Conservation (phyloP, 345 rosid species). For the Linum usitatissimum region DNA sequence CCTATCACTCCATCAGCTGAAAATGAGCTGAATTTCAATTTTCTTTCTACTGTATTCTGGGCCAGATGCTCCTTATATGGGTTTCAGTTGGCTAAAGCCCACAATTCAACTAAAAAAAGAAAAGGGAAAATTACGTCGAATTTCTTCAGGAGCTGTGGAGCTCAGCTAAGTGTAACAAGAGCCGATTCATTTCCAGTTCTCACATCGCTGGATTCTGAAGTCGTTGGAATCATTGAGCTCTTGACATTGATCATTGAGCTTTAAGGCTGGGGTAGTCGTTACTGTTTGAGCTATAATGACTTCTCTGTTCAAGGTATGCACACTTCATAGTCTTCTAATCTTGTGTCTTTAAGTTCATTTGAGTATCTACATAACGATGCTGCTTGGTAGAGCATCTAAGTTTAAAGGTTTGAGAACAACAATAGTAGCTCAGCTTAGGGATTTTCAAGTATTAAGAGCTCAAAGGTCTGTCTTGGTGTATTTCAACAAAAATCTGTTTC, state of each 20-base stretch:
- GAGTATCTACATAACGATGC: not conserved
- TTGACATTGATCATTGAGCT: not conserved
- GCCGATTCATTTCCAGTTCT: not conserved
- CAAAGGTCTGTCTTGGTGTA: too few relatives aligned
- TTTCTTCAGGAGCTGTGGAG: too few relatives aligned
- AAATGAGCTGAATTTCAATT: not conserved
- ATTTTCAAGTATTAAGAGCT: too few relatives aligned
- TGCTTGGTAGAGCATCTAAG: too few relatives aligned
- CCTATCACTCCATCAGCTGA: not conserved
- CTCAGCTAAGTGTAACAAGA: not conserved
- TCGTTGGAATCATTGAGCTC: not conserved
- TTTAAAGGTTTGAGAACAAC: too few relatives aligned
- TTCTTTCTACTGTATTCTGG: not conserved
- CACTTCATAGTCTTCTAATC: conserved; percentile 11
- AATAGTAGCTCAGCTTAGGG: too few relatives aligned
- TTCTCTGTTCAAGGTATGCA: conserved; percentile 60
- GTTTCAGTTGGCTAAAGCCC: not conserved
- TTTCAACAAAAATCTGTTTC: not conserved
- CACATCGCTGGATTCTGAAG: not conserved
- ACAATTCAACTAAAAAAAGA: not conserved
- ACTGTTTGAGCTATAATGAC: conserved; percentile 31
- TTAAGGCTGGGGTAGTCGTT: not conserved
- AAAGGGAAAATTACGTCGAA: not conserved
- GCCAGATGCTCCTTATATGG: not conserved
- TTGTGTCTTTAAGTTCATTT: not conserved